A percentile compares a stretch with the other conserved stretches of the same genome.
Evolutionary conservation across 257 asterid species (phyloP).

Genomic region (Solanum megistacrolobum): DNA sequence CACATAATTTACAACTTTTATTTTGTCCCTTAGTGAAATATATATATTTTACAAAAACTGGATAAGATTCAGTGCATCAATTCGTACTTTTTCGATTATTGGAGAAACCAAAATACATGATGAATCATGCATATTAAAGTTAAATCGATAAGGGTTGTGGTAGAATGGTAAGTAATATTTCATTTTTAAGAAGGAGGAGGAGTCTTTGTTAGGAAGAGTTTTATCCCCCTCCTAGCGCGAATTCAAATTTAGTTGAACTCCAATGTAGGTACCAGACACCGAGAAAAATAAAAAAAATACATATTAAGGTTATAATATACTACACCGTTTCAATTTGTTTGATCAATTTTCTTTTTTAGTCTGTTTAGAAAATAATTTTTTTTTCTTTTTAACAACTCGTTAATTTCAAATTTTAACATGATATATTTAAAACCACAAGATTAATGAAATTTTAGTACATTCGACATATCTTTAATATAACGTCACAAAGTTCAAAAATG

Average conservation of each 20-base stretch:
- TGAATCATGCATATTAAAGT: neutral
- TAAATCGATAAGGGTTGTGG: accelerated
- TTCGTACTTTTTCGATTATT: neutral
- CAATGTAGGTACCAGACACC: no score
- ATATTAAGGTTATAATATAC: neutral
- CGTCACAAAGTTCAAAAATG: accelerated
- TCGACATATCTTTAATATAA: neutral
- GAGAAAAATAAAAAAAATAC: neutral
- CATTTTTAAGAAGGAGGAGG: neutral
- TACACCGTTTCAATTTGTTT: neutral
- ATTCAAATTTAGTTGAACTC: accelerated
- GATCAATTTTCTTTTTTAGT: neutral
- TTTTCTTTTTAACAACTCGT: neutral
- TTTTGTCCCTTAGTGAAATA: neutral
- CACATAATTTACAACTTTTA: neutral
- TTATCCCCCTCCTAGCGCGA: no score
- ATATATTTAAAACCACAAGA: neutral
- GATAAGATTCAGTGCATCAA: neutral
- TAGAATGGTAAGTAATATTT: accelerated
- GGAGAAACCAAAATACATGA: neutral
- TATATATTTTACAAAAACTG: neutral
- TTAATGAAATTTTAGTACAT: neutral
- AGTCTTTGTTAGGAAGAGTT: neutral
- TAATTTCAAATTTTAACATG: neutral
- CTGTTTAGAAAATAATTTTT: neutral